Percentiles rank a stretch among this genome's conserved stretches.
Conservation (phyloP, 108 stramenopile species). For the Aurantiochytrium sp. region DNA sequence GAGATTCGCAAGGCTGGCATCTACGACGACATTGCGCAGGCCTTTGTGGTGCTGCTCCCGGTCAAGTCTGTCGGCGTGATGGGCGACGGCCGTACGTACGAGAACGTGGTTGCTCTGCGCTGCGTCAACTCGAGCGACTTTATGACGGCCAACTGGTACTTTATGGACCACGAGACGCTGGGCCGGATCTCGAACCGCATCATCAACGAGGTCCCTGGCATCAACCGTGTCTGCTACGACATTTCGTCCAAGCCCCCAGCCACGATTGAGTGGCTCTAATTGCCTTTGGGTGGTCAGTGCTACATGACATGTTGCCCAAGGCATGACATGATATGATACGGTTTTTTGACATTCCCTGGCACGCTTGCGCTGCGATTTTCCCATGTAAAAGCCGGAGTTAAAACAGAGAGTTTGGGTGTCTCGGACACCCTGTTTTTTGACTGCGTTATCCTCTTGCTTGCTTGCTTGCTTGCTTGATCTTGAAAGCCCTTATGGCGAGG, state of each 20-base stretch:
- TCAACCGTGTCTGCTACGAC: constrained; percentile 94
- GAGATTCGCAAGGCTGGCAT: constrained; percentile 77
- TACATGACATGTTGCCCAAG: too few relatives aligned
- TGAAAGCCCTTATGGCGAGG: too few relatives aligned
- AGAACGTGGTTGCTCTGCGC: constrained; percentile 77
- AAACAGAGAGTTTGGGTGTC: too few relatives aligned
- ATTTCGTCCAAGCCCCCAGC: constrained; percentile 97
- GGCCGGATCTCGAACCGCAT: constrained; percentile 84
- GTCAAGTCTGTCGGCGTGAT: constrained; percentile 92
- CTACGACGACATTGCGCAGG: constrained; percentile 91
- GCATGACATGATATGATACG: too few relatives aligned
- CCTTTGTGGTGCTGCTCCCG: constrained; percentile 89
- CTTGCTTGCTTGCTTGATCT: too few relatives aligned
- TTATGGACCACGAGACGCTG: constrained; percentile 88
- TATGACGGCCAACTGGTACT: constrained; percentile 98
- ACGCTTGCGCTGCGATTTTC: too few relatives aligned
- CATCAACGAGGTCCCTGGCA: constrained; percentile 92
- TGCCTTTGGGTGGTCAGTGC: too few relatives aligned
- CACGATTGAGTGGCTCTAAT: constrained; percentile 98
- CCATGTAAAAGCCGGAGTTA: too few relatives aligned
- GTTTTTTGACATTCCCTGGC: too few relatives aligned
- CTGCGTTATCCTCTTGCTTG: too few relatives aligned
- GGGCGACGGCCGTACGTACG: constrained; percentile 93
- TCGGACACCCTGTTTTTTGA: too few relatives aligned
- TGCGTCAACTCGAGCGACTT: constrained; percentile 94